A percentile compares a stretch with the other conserved stretches of the same genome.
Evolutionary conservation across 2,329 filamentous ascomycete species (phyloP).

Genomic region (Hymenoscyphus albidus): DNA sequence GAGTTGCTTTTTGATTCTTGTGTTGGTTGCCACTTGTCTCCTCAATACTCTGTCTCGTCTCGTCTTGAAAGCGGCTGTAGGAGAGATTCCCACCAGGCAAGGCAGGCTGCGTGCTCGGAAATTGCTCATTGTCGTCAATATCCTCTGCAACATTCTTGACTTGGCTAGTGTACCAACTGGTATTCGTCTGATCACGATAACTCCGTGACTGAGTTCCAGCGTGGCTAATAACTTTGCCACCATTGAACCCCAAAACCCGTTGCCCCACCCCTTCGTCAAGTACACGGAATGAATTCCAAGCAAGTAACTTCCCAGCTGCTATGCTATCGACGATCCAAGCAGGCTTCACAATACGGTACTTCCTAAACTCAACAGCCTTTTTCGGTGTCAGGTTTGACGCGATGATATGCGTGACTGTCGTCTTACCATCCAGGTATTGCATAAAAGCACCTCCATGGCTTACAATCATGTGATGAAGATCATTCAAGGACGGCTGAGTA

Average conservation of each 20-base stretch:
- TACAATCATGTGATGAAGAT: slow-evolving; percentile 85
- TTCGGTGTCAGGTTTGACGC: slow-evolving; percentile 87
- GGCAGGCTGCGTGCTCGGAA: slow-evolving; percentile 25
- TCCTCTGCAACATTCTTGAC: slow-evolving; percentile 46
- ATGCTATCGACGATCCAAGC: slow-evolving; percentile 93
- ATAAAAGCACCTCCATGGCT: slow-evolving; percentile 91
- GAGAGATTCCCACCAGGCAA: slow-evolving; percentile 14
- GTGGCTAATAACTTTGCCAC: slow-evolving; percentile 64
- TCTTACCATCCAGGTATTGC: slow-evolving; percentile 93
- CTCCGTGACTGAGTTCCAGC: slow-evolving; percentile 55
- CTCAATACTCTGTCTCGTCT: slow-evolving; percentile 11
- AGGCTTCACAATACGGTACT: slow-evolving; percentile 89
- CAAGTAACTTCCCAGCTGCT: slow-evolving; percentile 71
- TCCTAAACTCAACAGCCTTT: slow-evolving; percentile 82
- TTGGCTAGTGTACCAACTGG: slow-evolving; percentile 78
- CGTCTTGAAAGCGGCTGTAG: slow-evolving; percentile 7
- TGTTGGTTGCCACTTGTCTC: slow-evolving; percentile 6
- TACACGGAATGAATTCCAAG: slow-evolving; percentile 83
- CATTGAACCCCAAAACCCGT: slow-evolving; percentile 63
- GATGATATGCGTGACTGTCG: slow-evolving; percentile 92
- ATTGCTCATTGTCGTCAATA: slow-evolving; percentile 39
- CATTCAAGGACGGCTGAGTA: slow-evolving; percentile 86
- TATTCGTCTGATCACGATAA: slow-evolving; percentile 77
- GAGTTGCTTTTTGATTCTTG: slow-evolving; percentile 9
- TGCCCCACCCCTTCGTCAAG: slow-evolving; percentile 81